Base-by-base conservation (phyloP, 495 filamentous ascomycete genomes). In the Alectoria sarmentosa region DNA sequence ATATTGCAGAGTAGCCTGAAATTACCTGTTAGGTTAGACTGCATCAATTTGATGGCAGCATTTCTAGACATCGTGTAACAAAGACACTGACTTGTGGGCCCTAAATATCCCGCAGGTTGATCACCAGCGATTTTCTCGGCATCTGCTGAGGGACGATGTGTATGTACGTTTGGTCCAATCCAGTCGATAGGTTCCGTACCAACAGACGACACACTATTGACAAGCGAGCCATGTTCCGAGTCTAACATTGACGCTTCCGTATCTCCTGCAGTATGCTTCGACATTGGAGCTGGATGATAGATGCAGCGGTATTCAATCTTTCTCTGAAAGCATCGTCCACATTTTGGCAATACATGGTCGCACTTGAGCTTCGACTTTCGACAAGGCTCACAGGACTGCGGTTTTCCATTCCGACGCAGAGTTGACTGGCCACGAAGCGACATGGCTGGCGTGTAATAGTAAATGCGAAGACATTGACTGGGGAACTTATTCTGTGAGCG, bases 301-400 rank as follows among this genome's bases (percentile, higher is more conserved):
- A 76, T 74, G 60, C 77, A 79, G 67, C 70, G 64, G 9, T 70
- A 67, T 10, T 66, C 65, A 28, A 76, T 76, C 21, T 73, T 73
- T 37, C 77, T 77, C 7, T 71, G 56, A 5, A 65, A 61, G 66
- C 73, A 80, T 74, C 69, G 69, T 49, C 73, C 75, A 65, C 74
- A 79, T 17, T 69, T 72, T 14, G 70, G 80, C 34, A 75, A 65
- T 21, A 70, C 70, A 63, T 82, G 80, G 52, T 81, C 79, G 68
- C 80, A 83, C 59, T 75, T 75, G 46, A 82, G 71, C 63, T 83
- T 82, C 26, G 79, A 76, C 63, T 79, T 80, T 30, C 80, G 76
- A 66, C 80, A 83, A 21, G 80, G 79, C 71, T 83, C 78, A 61
- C 80, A 84, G 2, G 79, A 80, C 63, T 78, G 77, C 32, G 76